phyloP scores from a whole-genome alignment of 2,329 filamentous ascomycete genomes.

The Chalaropsis thielavioides region DNA sequence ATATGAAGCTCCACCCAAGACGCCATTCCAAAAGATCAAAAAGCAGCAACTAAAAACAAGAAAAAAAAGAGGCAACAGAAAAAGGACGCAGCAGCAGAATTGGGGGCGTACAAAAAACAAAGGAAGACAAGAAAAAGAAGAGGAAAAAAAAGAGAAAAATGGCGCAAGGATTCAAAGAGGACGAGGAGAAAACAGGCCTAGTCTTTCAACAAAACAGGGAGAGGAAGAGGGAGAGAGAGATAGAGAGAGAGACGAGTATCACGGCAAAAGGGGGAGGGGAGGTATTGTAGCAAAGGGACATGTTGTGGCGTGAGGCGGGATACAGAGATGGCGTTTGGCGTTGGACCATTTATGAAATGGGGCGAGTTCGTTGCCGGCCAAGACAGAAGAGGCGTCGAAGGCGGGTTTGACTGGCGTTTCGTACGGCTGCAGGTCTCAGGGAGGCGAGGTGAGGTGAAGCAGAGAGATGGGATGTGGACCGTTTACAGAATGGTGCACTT shows the following conservation, averaged over 20 bases:
- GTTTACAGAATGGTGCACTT: constrained; percentile 57
- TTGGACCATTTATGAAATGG: not conserved
- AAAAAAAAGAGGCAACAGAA: constrained; percentile 14
- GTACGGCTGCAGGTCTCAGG: not conserved
- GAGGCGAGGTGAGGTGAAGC: not conserved
- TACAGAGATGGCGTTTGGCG: not conserved
- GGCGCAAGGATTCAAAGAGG: constrained; percentile 20
- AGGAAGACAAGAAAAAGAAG: constrained; percentile 21
- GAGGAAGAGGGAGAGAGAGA: not conserved
- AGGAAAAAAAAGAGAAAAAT: constrained; percentile 13
- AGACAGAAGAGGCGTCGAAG: not conserved
- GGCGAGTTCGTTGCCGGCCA: not conserved
- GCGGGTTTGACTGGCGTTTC: not conserved
- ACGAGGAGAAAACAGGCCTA: constrained; percentile 23
- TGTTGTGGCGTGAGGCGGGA: not conserved
- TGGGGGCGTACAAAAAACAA: constrained; percentile 17
- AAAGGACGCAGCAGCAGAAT: constrained; percentile 15
- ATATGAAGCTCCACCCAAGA: constrained; percentile 19
- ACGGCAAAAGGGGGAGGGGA: not conserved
- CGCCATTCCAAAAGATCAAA: constrained; percentile 19
- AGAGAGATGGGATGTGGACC: not conserved
- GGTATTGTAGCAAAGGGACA: not conserved
- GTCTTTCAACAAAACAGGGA: not conserved
- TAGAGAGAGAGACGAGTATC: not conserved
- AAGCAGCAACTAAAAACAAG: constrained; percentile 17